phyloP scores from a whole-genome alignment of 2,329 filamentous ascomycete genomes.

The Aspergillus novofumigatus region DNA sequence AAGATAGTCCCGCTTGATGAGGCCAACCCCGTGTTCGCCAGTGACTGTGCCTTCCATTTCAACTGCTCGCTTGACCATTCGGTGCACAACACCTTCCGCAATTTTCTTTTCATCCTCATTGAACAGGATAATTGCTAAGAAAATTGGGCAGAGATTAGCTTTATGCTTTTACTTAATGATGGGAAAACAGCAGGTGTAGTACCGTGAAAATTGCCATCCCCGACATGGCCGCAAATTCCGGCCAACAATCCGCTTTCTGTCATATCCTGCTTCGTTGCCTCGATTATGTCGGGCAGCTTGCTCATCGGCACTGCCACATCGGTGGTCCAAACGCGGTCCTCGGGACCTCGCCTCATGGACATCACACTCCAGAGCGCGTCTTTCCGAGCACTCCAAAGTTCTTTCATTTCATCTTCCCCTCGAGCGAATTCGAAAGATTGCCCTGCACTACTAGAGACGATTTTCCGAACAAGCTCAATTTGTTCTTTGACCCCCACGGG shows the following conservation, averaged over 20 bases:
- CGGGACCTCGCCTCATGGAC: slow-evolving; percentile 56
- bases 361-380: slow-evolving; percentile 70
- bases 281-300: slow-evolving; percentile 66
- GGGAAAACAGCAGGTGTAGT: slow-evolving; percentile 23
- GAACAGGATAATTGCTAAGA: slow-evolving; percentile 57
- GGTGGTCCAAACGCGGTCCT: slow-evolving; percentile 69
- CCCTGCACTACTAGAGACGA: slow-evolving; percentile 53
- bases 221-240: slow-evolving; percentile 68
- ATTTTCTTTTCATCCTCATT: slow-evolving; percentile 54
- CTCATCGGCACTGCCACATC: slow-evolving; percentile 77
- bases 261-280: slow-evolving; percentile 64
- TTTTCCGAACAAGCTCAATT: slow-evolving; percentile 55
- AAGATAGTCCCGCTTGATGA: slow-evolving; percentile 65
- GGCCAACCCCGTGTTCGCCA: slow-evolving; percentile 67
- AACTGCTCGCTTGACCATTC: slow-evolving; percentile 66
- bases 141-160: background rate
- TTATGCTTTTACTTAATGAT: background rate
- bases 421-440: slow-evolving; percentile 65
- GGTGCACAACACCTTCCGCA: slow-evolving; percentile 58
- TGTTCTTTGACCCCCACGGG: slow-evolving; percentile 59
- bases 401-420: slow-evolving; percentile 59
- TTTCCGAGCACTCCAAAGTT: slow-evolving; percentile 73
- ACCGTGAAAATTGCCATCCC: slow-evolving; percentile 71
- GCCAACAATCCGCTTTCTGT: slow-evolving; percentile 58
- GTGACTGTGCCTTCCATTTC: slow-evolving; percentile 69